Conservation (phyloP, 2,329 filamentous ascomycete species). For the Macroventuria anomochaeta region DNA sequence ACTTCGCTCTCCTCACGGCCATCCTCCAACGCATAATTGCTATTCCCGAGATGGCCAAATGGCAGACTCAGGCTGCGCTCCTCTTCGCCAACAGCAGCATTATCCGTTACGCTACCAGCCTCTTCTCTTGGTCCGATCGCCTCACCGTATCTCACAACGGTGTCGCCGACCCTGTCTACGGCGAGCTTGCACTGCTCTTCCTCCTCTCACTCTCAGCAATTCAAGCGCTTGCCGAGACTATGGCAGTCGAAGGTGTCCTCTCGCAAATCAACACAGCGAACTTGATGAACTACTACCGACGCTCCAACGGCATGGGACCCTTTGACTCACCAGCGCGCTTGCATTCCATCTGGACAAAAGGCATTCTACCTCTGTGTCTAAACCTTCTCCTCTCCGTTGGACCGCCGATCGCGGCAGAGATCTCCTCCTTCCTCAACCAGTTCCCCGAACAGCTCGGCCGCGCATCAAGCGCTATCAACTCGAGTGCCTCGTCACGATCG, state of each 20-base stretch:
- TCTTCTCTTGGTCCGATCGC: constrained; percentile 94
- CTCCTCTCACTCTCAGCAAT: constrained; percentile 86
- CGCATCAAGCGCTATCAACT: constrained; percentile 75
- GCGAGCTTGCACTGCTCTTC: constrained; percentile 88
- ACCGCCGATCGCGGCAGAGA: constrained; percentile 79
- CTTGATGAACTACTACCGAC: constrained; percentile 76
- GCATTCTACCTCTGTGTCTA: constrained; percentile 83
- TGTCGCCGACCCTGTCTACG: constrained; percentile 86
- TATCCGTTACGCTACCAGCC: constrained; percentile 79
- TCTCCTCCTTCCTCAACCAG: constrained; percentile 85
- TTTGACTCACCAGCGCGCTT: constrained; percentile 79
- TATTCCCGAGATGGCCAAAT: constrained; percentile 74
- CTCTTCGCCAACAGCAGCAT: constrained; percentile 68
- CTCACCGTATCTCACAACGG: constrained; percentile 63
- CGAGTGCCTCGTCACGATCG: constrained; percentile 27
- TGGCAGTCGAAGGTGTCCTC: constrained; percentile 86
- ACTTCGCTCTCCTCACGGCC: constrained; percentile 85
- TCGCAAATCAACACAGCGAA: constrained; percentile 80
- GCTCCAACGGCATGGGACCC: constrained; percentile 72
- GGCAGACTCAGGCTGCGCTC: constrained; percentile 58
- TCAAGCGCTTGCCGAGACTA: constrained; percentile 81
- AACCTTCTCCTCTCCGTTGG: constrained; percentile 87
- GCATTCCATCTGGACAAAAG: constrained; percentile 89
- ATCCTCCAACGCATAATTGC: constrained; percentile 84
- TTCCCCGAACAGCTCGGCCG: constrained; percentile 80